Conservation (phyloP, 176 grass and related monocot species). For the Rhynchospora tenuis region DNA sequence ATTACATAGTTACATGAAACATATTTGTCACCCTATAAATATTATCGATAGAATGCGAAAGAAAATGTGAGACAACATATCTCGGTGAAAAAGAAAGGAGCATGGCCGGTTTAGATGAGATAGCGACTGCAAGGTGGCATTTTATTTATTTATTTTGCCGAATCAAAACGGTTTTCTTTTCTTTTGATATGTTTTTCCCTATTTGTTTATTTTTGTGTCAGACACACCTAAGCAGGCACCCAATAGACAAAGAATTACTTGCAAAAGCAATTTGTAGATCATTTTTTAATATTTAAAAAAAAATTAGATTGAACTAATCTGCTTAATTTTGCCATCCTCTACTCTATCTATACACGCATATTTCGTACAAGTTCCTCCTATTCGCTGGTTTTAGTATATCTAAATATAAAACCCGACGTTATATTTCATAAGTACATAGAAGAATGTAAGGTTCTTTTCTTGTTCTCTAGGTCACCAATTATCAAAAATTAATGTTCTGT, state of each 20-base stretch:
- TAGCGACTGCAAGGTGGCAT: neutral
- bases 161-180: neutral
- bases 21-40: neutral
- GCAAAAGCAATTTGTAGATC: neutral
- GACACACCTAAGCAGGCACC: neutral
- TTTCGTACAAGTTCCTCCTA: neutral
- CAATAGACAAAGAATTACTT: neutral
- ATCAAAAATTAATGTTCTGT: neutral
- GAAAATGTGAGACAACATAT: neutral
- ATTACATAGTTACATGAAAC: neutral
- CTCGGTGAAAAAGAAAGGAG: neutral
- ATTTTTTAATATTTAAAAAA: neutral
- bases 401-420: neutral
- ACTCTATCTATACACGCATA: no score
- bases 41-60: neutral
- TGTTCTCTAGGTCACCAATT: neutral
- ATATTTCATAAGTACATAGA: no score
- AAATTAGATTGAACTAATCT: neutral
- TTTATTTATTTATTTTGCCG: neutral
- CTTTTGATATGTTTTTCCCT: neutral
- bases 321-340: neutral
- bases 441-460: no score
- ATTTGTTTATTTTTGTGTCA: neutral
- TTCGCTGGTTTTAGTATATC: neutral
- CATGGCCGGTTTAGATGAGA: neutral